These are phyloP conservation scores for Fusarium sp. DNA, from an alignment of 2,329 filamentous ascomycete species.

Conservation along the genomic window DNA sequence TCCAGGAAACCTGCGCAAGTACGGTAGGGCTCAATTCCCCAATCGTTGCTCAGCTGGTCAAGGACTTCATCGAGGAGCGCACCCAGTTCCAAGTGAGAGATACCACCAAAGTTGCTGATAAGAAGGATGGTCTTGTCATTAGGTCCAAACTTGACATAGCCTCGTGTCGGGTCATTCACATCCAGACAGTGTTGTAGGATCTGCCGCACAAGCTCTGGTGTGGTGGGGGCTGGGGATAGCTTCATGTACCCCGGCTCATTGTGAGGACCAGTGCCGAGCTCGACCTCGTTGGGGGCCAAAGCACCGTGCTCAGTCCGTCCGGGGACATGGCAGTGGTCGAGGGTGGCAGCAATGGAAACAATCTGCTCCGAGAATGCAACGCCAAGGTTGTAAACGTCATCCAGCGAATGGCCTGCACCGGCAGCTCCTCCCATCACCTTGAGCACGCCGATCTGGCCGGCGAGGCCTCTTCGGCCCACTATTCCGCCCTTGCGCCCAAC, in stretches of 20 bases:
- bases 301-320: slow-evolving; percentile 65
- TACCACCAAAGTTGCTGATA: slow-evolving; percentile 73
- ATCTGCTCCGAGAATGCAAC: slow-evolving; percentile 66
- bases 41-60: slow-evolving; percentile 63
- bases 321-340: slow-evolving; percentile 74
- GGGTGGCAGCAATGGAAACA: slow-evolving; percentile 70
- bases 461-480: slow-evolving; percentile 74
- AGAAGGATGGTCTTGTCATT: slow-evolving; percentile 68
- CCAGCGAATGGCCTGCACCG: slow-evolving; percentile 63
- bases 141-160: slow-evolving; percentile 64
- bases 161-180: slow-evolving; percentile 65
- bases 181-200: slow-evolving; percentile 75
- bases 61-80: slow-evolving; percentile 69
- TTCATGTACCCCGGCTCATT: slow-evolving; percentile 76
- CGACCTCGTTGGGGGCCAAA: slow-evolving; percentile 67
- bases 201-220: slow-evolving; percentile 66
- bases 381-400: slow-evolving; percentile 67
- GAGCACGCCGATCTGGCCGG: slow-evolving; percentile 73
- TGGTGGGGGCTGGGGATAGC: slow-evolving; percentile 66
- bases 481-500: slow-evolving; percentile 71
- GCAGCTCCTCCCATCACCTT: slow-evolving; percentile 71
- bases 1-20: slow-evolving; percentile 76
- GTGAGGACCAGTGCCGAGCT: slow-evolving; percentile 78
- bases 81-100: slow-evolving; percentile 71
- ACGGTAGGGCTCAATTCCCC: slow-evolving; percentile 67